Base-by-base conservation (phyloP, 2,329 filamentous ascomycete species). In the Boeremia lycopersici region DNA sequence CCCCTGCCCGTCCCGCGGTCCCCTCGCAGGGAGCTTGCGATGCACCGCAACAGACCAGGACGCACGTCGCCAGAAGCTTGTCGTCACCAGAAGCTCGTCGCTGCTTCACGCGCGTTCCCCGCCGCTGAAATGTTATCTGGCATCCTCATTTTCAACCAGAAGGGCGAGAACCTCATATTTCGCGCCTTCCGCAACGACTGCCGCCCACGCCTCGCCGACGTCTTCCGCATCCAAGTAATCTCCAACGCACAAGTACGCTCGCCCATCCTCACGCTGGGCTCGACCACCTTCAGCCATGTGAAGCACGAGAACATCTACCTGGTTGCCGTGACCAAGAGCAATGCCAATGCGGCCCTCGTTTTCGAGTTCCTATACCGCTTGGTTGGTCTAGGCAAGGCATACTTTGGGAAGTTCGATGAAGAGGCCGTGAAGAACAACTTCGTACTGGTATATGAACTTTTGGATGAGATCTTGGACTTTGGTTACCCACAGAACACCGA, bases 401-500 rank as follows among this genome's bases (percentile, higher is more conserved):
- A 99, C 78, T 99, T 99, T 82, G 93, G 90, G 74, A 98, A 98
- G 78, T 96, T 99, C 73, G 95, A 99, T 72, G 95, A 99, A 82
- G 95, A 99, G 79, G 93, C 95, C 53, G 93, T 99, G 68, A 99
- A 99, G 88, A 98, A 97, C 80, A 99, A 99, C 81, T 99, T 99
- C 79, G 95, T 99, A 62, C 82, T 99, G 64, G 92, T 99, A 34
- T 99, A 99, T 77, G 95, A 99, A 82, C 84, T 99, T 53, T 80
- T 99, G 51, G 95, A 99, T 76, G 95, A 99, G 79, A 97, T 99
- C 71, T 87, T 99, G 74, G 95, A 99, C 78, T 99, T 99, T 77
- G 95, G 95, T 60, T 99, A 99, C 75, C 95, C 95, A 30, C 95
- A 99, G 76, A 98, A 98, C 76, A 99, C 95, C 60, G 95, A 99